Conservation (phyloP, 2,329 filamentous ascomycete species). For the Paecilomyces formosus region DNA sequence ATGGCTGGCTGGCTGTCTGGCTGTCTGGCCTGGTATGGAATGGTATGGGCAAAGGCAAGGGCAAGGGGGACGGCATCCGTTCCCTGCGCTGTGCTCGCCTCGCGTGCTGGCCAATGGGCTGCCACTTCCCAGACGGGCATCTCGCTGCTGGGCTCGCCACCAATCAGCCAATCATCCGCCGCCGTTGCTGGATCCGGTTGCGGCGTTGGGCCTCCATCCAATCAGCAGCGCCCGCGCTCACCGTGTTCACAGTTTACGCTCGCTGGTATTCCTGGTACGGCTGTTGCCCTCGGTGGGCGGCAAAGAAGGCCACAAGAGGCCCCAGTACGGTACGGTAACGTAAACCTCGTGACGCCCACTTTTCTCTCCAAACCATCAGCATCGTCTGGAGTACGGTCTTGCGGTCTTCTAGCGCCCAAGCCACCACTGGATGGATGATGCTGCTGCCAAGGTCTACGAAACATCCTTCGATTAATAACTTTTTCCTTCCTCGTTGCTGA, state of each 20-base stretch:
- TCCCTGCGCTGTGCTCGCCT: neutral
- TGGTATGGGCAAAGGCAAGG: neutral
- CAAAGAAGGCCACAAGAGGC: neutral
- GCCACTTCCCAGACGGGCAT: neutral
- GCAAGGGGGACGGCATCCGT: neutral
- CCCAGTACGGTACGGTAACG: neutral
- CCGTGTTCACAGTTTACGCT: neutral
- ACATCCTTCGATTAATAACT: neutral
- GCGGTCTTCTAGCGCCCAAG: neutral
- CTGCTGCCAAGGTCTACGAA: neutral
- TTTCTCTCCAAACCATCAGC: too few relatives aligned
- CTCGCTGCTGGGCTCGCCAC: neutral
- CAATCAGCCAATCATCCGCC: neutral
- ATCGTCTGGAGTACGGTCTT: neutral
- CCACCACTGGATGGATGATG: neutral
- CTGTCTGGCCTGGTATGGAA: neutral
- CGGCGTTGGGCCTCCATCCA: neutral
- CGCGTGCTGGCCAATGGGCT: neutral
- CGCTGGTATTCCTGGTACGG: neutral
- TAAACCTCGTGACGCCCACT: neutral
- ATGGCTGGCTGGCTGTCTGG: too few relatives aligned
- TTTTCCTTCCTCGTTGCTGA: neutral
- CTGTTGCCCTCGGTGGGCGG: neutral
- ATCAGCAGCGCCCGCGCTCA: neutral
- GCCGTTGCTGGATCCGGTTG: neutral